phyloP scores from a whole-genome alignment of 2,329 filamentous ascomycete genomes.

The Biscogniauxia sp. region DNA sequence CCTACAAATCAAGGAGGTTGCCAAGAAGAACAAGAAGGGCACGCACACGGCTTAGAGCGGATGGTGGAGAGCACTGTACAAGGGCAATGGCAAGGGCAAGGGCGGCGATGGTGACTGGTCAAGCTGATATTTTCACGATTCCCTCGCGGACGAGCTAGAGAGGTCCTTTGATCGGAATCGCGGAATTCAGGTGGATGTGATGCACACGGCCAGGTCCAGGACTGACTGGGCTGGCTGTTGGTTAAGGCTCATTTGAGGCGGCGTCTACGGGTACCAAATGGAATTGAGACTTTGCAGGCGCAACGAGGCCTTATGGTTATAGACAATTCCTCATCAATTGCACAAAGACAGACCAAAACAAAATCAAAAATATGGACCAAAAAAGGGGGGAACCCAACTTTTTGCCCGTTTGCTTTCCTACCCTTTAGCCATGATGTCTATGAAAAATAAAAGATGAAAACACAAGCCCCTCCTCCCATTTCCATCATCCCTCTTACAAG shows the following conservation, averaged over 20 bases:
- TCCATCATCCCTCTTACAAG: constrained; percentile 19
- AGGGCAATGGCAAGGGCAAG: constrained; percentile 14
- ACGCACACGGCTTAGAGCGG: constrained; percentile 38
- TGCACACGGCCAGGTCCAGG: constrained; percentile 29
- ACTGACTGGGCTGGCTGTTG: constrained; percentile 21
- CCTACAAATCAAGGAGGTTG: constrained; percentile 52
- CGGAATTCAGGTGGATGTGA: constrained; percentile 17
- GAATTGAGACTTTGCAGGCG: constrained; percentile 42
- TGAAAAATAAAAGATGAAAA: too few relatives aligned
- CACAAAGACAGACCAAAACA: constrained; percentile 12
- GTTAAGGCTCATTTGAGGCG: constrained; percentile 41
- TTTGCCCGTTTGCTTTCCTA: not conserved
- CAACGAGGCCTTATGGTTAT: constrained; percentile 27
- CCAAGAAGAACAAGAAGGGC: constrained; percentile 53
- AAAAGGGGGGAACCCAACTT: not conserved
- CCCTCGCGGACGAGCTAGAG: not conserved
- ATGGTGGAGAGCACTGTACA: constrained; percentile 10
- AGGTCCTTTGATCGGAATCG: constrained; percentile 3
- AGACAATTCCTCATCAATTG: constrained; percentile 31
- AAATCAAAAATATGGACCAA: constrained; percentile 17
- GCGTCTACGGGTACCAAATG: constrained; percentile 55
- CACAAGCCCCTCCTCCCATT: too few relatives aligned
- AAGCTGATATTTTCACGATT: not conserved
- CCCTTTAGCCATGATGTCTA: too few relatives aligned
- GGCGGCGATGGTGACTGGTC: constrained; percentile 10